phyloP scores from a whole-genome alignment of 192 early-diverging fungal genomes.

The Gorgonomyces haynaldii region DNA sequence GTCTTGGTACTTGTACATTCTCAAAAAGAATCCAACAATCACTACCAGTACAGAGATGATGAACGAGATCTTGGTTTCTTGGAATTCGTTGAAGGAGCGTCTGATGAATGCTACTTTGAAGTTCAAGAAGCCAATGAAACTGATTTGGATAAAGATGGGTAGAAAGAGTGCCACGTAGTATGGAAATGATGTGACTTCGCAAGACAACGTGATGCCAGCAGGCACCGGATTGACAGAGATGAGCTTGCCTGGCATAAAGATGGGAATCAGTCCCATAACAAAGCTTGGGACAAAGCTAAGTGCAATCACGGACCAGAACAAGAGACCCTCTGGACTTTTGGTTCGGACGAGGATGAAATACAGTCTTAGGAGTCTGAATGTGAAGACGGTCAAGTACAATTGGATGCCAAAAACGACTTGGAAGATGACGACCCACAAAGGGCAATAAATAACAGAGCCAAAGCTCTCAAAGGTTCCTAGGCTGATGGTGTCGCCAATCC shows the following conservation, averaged over 20 bases:
- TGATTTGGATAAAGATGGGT: not conserved
- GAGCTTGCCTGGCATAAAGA: not conserved
- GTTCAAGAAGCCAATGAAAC: not conserved
- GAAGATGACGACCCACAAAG: constrained; percentile 1
- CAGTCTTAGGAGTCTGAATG: not conserved
- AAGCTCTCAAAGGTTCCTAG: not conserved
- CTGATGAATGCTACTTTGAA: not conserved
- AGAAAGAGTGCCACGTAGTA: not conserved
- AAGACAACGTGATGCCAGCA: not conserved
- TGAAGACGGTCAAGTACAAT: not conserved
- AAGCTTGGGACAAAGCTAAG: not conserved
- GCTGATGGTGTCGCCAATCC: not conserved
- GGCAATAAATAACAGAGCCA: not conserved
- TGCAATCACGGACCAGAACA: not conserved
- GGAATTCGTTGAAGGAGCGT: constrained; percentile 7
- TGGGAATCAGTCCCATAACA: not conserved
- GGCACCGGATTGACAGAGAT: not conserved
- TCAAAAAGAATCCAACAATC: not conserved
- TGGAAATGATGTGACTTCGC: not conserved
- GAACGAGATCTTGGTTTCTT: not conserved
- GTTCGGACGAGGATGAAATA: constrained; percentile 1
- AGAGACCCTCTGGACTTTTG: not conserved
- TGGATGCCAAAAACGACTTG: not conserved
- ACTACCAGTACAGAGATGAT: not conserved
- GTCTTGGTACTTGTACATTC: not conserved